Evolutionary conservation across 257 asterid genomes (phyloP).

Genomic region (Ehretia macrophylla): DNA sequence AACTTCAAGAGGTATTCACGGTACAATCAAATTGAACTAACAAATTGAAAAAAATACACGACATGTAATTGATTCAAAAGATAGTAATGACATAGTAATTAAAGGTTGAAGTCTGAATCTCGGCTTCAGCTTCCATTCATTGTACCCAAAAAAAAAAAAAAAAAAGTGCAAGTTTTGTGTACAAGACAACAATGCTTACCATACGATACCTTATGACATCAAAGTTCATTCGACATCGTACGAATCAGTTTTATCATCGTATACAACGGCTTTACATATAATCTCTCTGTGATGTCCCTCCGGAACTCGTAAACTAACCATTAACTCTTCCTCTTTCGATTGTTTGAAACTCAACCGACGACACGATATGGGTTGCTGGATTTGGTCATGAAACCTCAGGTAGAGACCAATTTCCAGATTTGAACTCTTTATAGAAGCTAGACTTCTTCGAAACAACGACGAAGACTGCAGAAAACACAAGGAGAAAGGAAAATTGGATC

Average conservation of each 20-base stretch:
- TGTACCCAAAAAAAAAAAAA: too few species aligned
- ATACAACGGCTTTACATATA: background rate
- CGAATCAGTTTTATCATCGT: background rate
- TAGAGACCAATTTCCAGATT: conserved; percentile 71
- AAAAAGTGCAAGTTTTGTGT: too few species aligned
- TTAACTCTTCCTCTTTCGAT: background rate
- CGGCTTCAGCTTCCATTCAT: too few species aligned
- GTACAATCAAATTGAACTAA: too few species aligned
- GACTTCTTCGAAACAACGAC: conserved; percentile 66
- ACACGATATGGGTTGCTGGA: background rate
- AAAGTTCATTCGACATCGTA: too few species aligned
- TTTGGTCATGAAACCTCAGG: conserved; percentile 39
- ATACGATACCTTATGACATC: too few species aligned
- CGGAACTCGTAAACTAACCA: background rate
- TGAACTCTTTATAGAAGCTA: conserved; percentile 62
- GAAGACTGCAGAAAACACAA: conserved; percentile 51
- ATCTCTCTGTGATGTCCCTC: background rate
- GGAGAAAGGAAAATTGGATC: background rate
- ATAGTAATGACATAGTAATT: too few species aligned
- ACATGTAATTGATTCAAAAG: too few species aligned
- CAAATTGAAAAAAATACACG: too few species aligned
- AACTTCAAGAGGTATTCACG: too few species aligned
- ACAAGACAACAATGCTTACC: too few species aligned
- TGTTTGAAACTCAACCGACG: background rate
- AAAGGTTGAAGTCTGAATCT: too few species aligned